Conservation (phyloP, 768 basidiomycete genomes). For the Suillus placidus region DNA sequence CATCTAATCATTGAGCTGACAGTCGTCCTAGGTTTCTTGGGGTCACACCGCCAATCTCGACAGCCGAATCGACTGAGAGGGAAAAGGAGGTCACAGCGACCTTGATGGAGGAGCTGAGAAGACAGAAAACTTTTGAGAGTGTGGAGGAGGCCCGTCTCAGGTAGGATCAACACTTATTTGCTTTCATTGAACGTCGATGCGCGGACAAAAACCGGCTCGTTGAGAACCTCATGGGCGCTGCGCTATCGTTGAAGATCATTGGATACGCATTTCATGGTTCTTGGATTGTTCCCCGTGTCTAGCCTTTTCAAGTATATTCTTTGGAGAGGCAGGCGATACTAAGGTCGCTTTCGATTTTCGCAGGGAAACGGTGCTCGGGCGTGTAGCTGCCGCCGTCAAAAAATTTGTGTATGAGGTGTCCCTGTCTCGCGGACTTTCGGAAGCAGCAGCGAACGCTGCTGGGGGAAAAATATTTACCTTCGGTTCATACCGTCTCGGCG, state of each 20-base stretch:
- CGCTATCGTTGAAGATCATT: slow-evolving; percentile 4
- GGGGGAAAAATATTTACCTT: slow-evolving; percentile 99
- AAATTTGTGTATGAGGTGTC: slow-evolving; percentile 89
- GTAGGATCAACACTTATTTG: slow-evolving; percentile 45
- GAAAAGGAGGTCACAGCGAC: slow-evolving; percentile 84
- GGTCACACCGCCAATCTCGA: slow-evolving; percentile 86
- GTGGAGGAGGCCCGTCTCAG: slow-evolving; percentile 87
- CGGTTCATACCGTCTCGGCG: slow-evolving; percentile 96
- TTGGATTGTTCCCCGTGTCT: background rate
- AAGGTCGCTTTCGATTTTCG: slow-evolving; percentile 23
- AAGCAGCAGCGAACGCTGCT: slow-evolving; percentile 82
- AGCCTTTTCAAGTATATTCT: background rate
- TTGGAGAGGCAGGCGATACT: slow-evolving; percentile 18
- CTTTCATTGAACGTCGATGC: background rate
- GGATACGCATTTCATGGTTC: background rate
- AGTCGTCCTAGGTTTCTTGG: slow-evolving; percentile 61
- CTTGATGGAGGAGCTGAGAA: slow-evolving; percentile 87
- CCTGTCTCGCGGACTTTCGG: slow-evolving; percentile 79
- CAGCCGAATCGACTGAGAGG: slow-evolving; percentile 68
- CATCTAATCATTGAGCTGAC: slow-evolving; percentile 13
- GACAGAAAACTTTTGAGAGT: slow-evolving; percentile 86
- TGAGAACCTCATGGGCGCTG: background rate
- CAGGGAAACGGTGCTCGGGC: slow-evolving; percentile 93
- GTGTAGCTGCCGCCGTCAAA: slow-evolving; percentile 86
- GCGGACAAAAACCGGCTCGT: background rate